These are phyloP conservation scores for Yamadazyma takamatsuzukensis DNA, from an alignment of 805 yeast species.

Conservation along the genomic window DNA sequence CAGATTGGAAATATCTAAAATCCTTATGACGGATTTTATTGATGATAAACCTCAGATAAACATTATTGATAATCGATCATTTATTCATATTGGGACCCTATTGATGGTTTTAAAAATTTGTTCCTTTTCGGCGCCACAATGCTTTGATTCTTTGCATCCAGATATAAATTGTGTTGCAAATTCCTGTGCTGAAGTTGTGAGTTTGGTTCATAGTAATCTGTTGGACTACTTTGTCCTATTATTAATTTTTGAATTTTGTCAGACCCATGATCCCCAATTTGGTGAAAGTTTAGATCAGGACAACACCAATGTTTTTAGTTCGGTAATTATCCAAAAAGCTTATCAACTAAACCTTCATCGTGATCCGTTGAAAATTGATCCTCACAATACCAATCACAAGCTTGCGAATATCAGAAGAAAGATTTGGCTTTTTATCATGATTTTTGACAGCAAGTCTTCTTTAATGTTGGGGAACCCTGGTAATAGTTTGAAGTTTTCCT, in stretches of 20 bases:
- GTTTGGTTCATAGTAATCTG: constrained; percentile 9
- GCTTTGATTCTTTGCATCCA: too few species aligned
- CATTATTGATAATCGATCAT: constrained; percentile 22
- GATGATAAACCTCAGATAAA: constrained; percentile 19
- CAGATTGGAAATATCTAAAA: constrained; percentile 34
- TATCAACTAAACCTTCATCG: constrained; percentile 62
- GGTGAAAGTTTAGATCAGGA: constrained; percentile 60
- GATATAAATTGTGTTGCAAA: too few species aligned
- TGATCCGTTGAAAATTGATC: constrained; percentile 47
- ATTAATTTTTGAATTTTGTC: constrained; percentile 48
- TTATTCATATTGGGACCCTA: constrained; percentile 29
- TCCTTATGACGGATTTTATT: too few species aligned
- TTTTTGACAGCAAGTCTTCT: constrained; percentile 20
- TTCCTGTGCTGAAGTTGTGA: too few species aligned
- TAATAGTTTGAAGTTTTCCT: constrained; percentile 19
- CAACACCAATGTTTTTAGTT: constrained; percentile 50
- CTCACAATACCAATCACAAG: constrained; percentile 15
- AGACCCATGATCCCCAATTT: constrained; percentile 45
- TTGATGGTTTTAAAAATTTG: constrained; percentile 28
- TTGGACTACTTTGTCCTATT: constrained; percentile 49
- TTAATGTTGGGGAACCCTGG: constrained; percentile 28
- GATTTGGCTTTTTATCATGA: constrained; percentile 28
- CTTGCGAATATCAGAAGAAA: constrained; percentile 26
- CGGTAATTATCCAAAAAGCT: constrained; percentile 61
- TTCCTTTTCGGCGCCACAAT: constrained; percentile 31